Base-by-base conservation (phyloP, 2,329 filamentous ascomycete genomes). In the Sclerotiophoma versabilis region DNA sequence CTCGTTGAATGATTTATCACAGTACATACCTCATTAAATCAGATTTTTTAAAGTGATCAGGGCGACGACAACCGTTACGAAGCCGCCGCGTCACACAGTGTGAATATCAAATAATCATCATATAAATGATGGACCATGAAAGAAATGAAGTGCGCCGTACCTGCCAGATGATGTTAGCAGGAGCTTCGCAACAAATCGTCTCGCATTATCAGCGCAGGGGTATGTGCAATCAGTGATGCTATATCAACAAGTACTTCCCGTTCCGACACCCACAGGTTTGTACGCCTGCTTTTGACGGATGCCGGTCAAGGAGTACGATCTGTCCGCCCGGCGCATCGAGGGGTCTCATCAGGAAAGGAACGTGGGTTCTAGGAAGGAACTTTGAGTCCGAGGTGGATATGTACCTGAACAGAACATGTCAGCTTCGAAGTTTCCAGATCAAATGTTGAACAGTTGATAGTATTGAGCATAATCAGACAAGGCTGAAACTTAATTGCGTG, bases 311-410 rank as follows among this genome's bases (percentile, higher is more conserved):
- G 78, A 77, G 80, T 77, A 81, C 78, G 69, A 77, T 87, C 81
- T 87, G 84, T 86, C 84, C 84, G 84, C 84, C 84, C 84, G 84
- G 84, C 84, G 84, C 84, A 86, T 87, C 84, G 83, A 83, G 73
- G 45, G 77, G 80, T 87, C 82, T 81, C 72, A 72, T 87, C 84
- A 86, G 83, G 69, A 73, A 58, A 62, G 58, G 68, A 20, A 17
- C 5, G n/a, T 29, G 29, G 17, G 12, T 37, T 39, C 23, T 33
- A 20, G 26, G 3, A 15, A 41, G 25, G 23, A 57, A 54, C 63
- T 49, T 58, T 49, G 46, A 47, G 58, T 45, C 54, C 20, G 20
- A 4, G n/a, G 58, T 54, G 42, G 48, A 61, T 59, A 57, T 73
- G 65, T 75, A 73, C 68, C 73, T 74, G 62, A 51, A 59, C 42